Base-by-base conservation (phyloP, 495 filamentous ascomycete genomes). In the Entonaema liquescens region DNA sequence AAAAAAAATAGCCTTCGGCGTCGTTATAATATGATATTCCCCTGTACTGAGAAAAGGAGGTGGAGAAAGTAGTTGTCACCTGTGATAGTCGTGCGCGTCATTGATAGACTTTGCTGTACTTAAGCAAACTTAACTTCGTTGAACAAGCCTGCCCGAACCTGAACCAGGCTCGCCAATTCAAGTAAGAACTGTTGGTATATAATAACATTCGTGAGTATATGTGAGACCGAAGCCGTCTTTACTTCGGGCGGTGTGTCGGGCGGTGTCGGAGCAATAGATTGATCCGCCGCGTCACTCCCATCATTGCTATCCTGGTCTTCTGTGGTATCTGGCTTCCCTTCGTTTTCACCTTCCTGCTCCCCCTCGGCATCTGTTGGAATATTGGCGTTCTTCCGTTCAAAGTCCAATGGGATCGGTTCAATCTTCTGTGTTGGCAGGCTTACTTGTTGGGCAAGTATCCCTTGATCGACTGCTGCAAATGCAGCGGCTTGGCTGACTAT, bases 131-230 rank as follows among this genome's bases (percentile, higher is more conserved):
- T 89, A 9, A 97, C 91, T 79, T 99, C 95, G 42, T 88, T 89
- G 81, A 98, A 97, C 40, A 98, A 73, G 55, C 90, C 91, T 2
- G 93, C 92, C 58, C 95, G 84, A 11, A 94, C 90, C 74, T 98
- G 93, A 58, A 97, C 86, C 73, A 97, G 79, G 8, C 94, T 95
- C 2, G 93, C 90, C 36, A 98, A 77, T 80, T 99, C 95, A 47
- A 98, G 82, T 5, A 97, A 79, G 77, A 99, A 99, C 69, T 96
- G 92, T 77, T 92, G 90, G 68, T 91, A 80, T 58, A 93, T 83
- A 50, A 92, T 85, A 21, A 88, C 85, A 72, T 93, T 93, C 5
- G 95, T 98, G 59, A 99, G 81, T 2, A 98, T 86, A 77, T 98
- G 93, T 56, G 92, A 92, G 5, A 99, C 85, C 15, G 89, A 94